Evolutionary conservation across 164 flowering plant species (phyloP).

Genomic region (Nelumbo lutea): DNA sequence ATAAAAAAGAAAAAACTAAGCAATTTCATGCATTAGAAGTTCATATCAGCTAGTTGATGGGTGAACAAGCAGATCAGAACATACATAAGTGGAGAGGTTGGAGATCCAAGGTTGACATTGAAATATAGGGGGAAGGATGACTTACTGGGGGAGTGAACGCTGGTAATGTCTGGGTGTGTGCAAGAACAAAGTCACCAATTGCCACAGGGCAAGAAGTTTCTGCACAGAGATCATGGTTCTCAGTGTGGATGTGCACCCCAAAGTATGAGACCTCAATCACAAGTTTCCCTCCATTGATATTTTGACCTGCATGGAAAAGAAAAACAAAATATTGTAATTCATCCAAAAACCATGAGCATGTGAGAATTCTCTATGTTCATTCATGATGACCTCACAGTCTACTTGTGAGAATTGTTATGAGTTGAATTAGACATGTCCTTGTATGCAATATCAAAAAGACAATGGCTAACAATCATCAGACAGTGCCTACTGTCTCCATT

Average conservation of each 20-base stretch:
- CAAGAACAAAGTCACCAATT: slow-evolving; percentile 57
- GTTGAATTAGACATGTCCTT: too few relatives aligned
- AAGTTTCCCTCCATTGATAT: slow-evolving; percentile 50
- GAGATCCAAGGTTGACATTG: background rate
- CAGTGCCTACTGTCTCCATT: too few relatives aligned
- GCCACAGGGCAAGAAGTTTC: slow-evolving; percentile 79
- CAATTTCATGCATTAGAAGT: too few relatives aligned
- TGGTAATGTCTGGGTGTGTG: slow-evolving; percentile 72
- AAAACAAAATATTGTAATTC: background rate
- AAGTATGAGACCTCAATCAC: slow-evolving; percentile 54
- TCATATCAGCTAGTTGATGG: background rate
- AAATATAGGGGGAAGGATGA: slow-evolving; percentile 7
- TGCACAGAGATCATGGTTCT: slow-evolving; percentile 59
- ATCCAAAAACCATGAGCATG: background rate
- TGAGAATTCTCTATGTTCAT: too few relatives aligned
- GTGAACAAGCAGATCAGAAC: background rate
- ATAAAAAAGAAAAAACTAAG: too few relatives aligned
- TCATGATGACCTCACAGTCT: too few relatives aligned
- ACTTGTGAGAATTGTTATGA: too few relatives aligned
- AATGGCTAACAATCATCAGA: too few relatives aligned
- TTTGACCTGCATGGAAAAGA: slow-evolving; percentile 27
- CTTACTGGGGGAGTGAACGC: slow-evolving; percentile 78
- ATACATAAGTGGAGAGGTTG: background rate
- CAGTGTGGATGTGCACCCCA: slow-evolving; percentile 49
- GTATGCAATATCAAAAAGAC: too few relatives aligned